These are phyloP conservation scores for Fusarium oxysporum DNA, from an alignment of 2,329 filamentous ascomycete genomes.

Conservation along the genomic window DNA sequence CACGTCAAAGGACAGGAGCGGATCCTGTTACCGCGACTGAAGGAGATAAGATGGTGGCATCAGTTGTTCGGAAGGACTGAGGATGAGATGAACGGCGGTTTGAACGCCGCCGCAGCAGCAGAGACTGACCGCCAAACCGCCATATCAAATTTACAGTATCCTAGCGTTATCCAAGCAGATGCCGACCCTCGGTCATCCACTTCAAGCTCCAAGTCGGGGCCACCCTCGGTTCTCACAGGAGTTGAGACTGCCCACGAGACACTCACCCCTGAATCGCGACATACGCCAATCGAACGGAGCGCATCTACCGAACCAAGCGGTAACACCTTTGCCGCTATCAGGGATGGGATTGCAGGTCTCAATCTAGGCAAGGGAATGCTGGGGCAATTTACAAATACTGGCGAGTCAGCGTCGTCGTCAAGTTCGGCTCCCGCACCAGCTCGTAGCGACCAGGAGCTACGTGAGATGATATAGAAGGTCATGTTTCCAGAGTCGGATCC, in stretches of 20 bases:
- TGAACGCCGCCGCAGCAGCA: slow-evolving; percentile 65
- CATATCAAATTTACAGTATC: slow-evolving; percentile 50
- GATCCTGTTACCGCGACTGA: slow-evolving; percentile 81
- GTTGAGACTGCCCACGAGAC: slow-evolving; percentile 69
- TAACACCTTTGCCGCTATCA: slow-evolving; percentile 59
- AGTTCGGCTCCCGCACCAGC: slow-evolving; percentile 28
- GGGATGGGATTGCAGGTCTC: slow-evolving; percentile 61
- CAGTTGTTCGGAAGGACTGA: slow-evolving; percentile 88
- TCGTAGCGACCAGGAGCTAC: slow-evolving; percentile 57
- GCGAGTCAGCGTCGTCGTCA: slow-evolving; percentile 40
- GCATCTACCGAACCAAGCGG: slow-evolving; percentile 57
- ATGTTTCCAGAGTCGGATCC: slow-evolving; percentile 49
- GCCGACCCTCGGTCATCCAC: slow-evolving; percentile 44
- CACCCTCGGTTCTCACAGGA: slow-evolving; percentile 67
- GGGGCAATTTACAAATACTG: slow-evolving; percentile 46
- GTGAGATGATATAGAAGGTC: slow-evolving; percentile 61
- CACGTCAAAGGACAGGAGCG: slow-evolving; percentile 82
- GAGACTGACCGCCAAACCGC: slow-evolving; percentile 56
- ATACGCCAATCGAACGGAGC: slow-evolving; percentile 57
- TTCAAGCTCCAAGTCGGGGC: slow-evolving; percentile 53
- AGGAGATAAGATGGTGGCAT: slow-evolving; percentile 93
- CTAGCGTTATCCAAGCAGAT: slow-evolving; percentile 43
- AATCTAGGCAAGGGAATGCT: slow-evolving; percentile 62
- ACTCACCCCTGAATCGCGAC: slow-evolving; percentile 55
- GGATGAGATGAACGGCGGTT: slow-evolving; percentile 87